These are phyloP conservation scores for Tricholoma saponaceum DNA, from an alignment of 768 basidiomycete species.

Conservation along the genomic window DNA sequence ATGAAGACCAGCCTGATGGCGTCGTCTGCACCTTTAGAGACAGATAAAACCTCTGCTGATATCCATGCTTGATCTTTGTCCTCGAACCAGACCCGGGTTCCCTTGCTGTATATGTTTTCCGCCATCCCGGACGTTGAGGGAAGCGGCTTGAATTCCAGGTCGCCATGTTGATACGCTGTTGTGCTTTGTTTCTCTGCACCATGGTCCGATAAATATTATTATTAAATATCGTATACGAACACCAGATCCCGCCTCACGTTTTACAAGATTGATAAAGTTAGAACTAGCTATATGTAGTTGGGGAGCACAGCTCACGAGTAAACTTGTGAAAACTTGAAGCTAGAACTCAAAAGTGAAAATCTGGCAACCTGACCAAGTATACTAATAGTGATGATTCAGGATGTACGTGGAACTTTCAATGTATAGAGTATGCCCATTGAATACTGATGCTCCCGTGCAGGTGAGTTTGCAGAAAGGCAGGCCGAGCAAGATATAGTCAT, in stretches of 20 bases:
- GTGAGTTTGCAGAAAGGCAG: not conserved
- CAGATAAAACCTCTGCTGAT: conserved; percentile 75
- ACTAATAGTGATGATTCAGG: no score
- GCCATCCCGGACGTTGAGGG: conserved; percentile 49
- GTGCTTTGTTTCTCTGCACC: not conserved
- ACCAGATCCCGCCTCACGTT: no score
- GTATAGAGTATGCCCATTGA: not conserved
- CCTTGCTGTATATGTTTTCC: conserved; percentile 90
- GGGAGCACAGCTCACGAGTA: no score
- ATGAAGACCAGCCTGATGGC: conserved; percentile 78
- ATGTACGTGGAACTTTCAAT: no score
- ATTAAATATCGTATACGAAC: no score
- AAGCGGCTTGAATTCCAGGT: not conserved
- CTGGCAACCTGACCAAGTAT: no score
- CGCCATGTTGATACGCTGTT: not conserved
- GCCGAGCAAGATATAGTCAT: not conserved
- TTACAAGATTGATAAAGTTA: no score
- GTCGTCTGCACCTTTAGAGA: conserved; percentile 63
- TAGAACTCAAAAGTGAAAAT: no score
- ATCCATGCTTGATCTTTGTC: conserved; percentile 96
- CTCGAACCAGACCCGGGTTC: conserved; percentile 88
- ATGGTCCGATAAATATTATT: not conserved
- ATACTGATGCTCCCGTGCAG: no score
- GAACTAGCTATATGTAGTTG: no score
- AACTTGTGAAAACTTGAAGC: no score